phyloP scores from a whole-genome alignment of 2,329 filamentous ascomycete species.

The Zopfia rhizophila region DNA sequence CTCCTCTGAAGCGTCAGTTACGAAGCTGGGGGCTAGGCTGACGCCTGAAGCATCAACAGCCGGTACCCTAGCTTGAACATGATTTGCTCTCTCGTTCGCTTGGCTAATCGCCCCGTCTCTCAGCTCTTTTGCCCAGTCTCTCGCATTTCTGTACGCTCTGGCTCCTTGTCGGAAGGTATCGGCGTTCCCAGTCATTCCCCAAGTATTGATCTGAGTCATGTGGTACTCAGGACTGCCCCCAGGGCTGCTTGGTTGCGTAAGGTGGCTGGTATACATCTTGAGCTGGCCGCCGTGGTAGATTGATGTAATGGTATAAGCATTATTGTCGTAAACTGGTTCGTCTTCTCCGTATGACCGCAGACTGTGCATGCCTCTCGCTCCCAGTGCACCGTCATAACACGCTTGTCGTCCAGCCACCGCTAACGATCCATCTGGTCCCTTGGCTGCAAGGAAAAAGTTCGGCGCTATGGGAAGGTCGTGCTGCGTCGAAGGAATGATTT shows the following conservation, averaged over 20 bases:
- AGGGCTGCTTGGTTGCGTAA: conserved; percentile 41
- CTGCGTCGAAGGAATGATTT: conserved; percentile 2
- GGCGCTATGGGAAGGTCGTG: neutral
- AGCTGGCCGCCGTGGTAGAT: conserved; percentile 52
- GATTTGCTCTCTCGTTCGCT: conserved; percentile 12
- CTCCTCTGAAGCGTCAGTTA: conserved; percentile 6
- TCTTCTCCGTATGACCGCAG: conserved; percentile 49
- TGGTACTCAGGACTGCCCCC: conserved; percentile 51
- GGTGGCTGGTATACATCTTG: conserved; percentile 51
- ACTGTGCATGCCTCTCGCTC: conserved; percentile 49
- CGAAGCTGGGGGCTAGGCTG: conserved; percentile 8
- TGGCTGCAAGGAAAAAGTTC: conserved; percentile 51
- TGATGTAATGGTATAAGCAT: conserved; percentile 52
- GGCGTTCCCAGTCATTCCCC: conserved; percentile 5
- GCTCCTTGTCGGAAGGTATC: conserved; percentile 16
- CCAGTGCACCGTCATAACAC: conserved; percentile 29
- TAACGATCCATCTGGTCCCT: conserved; percentile 44
- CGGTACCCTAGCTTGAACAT: neutral
- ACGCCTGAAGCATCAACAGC: neutral
- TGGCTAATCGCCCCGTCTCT: conserved; percentile 13
- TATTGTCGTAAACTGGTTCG: conserved; percentile 47
- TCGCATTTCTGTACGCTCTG: conserved; percentile 13
- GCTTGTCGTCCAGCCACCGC: conserved; percentile 34
- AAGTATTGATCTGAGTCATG: conserved; percentile 43
- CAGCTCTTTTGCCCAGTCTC: conserved; percentile 18